phyloP scores from a whole-genome alignment of 2,329 filamentous ascomycete species.

The Claviceps citrina region DNA sequence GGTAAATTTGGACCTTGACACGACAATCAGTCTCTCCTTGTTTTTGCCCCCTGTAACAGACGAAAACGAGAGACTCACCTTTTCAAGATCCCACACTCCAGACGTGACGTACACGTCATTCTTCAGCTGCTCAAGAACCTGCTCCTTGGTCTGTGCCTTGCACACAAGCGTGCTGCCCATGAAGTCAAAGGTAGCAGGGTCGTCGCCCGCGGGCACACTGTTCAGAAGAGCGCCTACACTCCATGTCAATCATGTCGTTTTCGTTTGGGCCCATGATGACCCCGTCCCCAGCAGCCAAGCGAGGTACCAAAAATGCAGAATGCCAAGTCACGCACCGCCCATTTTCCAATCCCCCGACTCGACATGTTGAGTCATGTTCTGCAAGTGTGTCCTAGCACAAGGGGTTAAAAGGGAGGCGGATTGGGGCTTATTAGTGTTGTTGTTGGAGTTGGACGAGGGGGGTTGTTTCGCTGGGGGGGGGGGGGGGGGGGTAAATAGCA shows the following conservation, averaged over 20 bases:
- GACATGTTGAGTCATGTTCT: constrained; percentile 33
- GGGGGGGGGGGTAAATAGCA: constrained; percentile 13
- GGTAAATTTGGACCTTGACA: constrained; percentile 33
- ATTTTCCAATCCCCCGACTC: constrained; percentile 45
- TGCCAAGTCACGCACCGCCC: constrained; percentile 39
- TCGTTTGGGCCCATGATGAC: too few species aligned
- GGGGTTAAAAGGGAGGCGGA: background rate
- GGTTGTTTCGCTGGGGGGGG: background rate
- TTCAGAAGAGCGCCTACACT: constrained; percentile 50
- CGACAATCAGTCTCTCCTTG: background rate
- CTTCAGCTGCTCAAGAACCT: constrained; percentile 49
- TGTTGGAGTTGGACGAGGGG: background rate
- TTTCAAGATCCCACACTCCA: constrained; percentile 70
- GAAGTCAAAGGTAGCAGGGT: constrained; percentile 47
- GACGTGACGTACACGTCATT: constrained; percentile 56
- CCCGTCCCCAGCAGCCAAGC: too few species aligned
- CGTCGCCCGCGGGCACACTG: constrained; percentile 46
- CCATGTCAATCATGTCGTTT: background rate
- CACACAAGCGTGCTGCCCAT: constrained; percentile 58
- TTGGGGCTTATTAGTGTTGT: too few species aligned
- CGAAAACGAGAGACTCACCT: constrained; percentile 24
- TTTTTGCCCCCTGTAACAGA: background rate
- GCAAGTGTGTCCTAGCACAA: constrained; percentile 33
- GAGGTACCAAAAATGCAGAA: too few species aligned
- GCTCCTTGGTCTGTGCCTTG: constrained; percentile 51